Conservation (phyloP, 2,329 filamentous ascomycete species). For the Xylaria sp. region DNA sequence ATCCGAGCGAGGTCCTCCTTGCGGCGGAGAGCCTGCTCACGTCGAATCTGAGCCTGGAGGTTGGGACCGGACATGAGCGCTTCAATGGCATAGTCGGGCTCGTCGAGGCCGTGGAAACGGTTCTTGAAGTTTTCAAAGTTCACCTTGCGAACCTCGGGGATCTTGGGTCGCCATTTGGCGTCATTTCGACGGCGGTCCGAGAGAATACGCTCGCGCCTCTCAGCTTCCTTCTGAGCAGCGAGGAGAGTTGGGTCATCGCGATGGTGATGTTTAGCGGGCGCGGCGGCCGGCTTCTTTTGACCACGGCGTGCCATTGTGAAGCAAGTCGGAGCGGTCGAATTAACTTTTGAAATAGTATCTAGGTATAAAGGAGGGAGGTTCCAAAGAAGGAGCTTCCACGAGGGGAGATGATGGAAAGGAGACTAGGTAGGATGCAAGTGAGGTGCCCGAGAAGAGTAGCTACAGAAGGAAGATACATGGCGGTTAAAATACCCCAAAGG, state of each 20-base stretch:
- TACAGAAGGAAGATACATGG: not conserved
- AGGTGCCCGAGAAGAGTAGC: not conserved
- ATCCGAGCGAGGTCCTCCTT: constrained; percentile 41
- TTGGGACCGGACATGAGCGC: constrained; percentile 42
- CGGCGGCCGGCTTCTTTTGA: constrained; percentile 5
- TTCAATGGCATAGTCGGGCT: constrained; percentile 45
- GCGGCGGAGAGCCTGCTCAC: constrained; percentile 41
- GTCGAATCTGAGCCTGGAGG: constrained; percentile 43
- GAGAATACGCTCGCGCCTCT: constrained; percentile 42
- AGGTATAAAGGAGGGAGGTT: not conserved
- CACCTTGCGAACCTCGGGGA: constrained; percentile 44
- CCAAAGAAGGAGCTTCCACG: no score
- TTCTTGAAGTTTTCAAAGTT: constrained; percentile 51
- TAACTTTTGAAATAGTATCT: no score
- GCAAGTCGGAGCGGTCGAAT: no score
- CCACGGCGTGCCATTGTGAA: no score
- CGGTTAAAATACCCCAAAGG: no score
- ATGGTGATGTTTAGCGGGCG: constrained; percentile 3
- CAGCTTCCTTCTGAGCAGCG: constrained; percentile 40
- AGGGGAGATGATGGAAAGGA: not conserved
- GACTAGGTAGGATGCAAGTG: not conserved
- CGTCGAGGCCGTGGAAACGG: constrained; percentile 39
- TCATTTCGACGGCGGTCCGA: constrained; percentile 40
- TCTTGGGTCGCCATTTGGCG: constrained; percentile 45
- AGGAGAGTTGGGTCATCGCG: constrained; percentile 36